Base-by-base conservation (phyloP, 805 yeast species). In the Wickerhamiella cacticola region DNA sequence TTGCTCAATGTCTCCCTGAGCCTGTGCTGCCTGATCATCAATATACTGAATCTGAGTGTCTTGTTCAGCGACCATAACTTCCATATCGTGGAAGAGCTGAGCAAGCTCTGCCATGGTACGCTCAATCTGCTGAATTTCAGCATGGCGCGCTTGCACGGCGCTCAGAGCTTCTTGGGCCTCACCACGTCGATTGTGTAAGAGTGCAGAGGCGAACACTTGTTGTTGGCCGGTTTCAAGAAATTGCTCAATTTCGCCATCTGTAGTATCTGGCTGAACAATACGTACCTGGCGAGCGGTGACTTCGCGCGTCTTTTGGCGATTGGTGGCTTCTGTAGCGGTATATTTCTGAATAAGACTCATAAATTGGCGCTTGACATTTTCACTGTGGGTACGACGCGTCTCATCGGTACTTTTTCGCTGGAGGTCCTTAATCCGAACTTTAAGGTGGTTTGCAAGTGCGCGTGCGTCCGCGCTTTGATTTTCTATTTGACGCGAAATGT, bases 91-190 rank as follows among this genome's bases (percentile, higher is more conserved):
- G 71, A 92, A 87, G 63, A 92, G 76, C 70, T 85, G 95, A 38
- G 94, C 84, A 67, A 92, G 76, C 68, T 92, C 98, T 25, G 89
- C 85, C 83, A 92, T 87, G 50, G 96, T 82, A 68, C 84, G 80
- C 68, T 89, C 97, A 66, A 92, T 81, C 70, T 85, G 84, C 69
- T 85, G 82, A 61, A 92, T 78, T 69, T 92, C 97, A 63, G 82
- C 80, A 70, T 92, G 97, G 70, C 98, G 80, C 42, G 83, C 79
- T 68, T 89, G 96, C 48, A 92, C 97, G 68, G 89, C 97, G 60
- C 87, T 84, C 58, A 92, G 74, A 1, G 94, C 97, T 26, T 95
- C 78, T 64, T 89, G 78, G 38, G 97, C 96, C 68, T 92, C 96
- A 47, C 68, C 68, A 25, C 67, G 60, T 50, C 67, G 60, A 57